These are phyloP conservation scores for Cyberlindnera saturnus DNA, from an alignment of 805 yeast species.

Conservation along the genomic window DNA sequence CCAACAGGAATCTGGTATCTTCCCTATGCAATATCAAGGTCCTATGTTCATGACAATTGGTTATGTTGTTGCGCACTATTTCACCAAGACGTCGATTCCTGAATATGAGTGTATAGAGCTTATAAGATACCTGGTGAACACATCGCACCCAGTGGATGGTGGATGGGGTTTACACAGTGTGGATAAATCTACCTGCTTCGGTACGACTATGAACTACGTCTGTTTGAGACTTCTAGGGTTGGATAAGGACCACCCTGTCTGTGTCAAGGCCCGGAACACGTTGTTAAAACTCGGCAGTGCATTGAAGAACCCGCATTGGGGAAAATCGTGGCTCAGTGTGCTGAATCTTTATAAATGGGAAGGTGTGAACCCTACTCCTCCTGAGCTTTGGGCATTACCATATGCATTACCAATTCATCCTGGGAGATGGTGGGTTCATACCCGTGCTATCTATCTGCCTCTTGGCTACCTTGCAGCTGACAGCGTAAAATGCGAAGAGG, in stretches of 20 bases:
- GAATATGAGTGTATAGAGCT: slow-evolving; percentile 62
- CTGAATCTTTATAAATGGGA: slow-evolving; percentile 86
- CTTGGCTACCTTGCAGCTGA: slow-evolving; percentile 72
- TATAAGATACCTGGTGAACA: slow-evolving; percentile 80
- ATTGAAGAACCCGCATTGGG: slow-evolving; percentile 92
- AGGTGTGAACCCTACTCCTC: slow-evolving; percentile 98
- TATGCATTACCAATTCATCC: slow-evolving; percentile 82
- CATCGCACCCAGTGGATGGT: slow-evolving; percentile 97
- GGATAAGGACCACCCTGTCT: slow-evolving; percentile 65
- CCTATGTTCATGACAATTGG: slow-evolving; percentile 98
- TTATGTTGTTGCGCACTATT: slow-evolving; percentile 67
- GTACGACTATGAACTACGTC: slow-evolving; percentile 85
- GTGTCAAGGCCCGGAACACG: slow-evolving; percentile 68
- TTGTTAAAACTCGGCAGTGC: slow-evolving; percentile 83
- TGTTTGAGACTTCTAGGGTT: slow-evolving; percentile 77
- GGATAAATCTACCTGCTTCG: slow-evolving; percentile 93
- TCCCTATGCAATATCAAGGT: slow-evolving; percentile 92
- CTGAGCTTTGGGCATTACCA: slow-evolving; percentile 89
- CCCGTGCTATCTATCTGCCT: slow-evolving; percentile 85
- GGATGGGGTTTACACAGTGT: slow-evolving; percentile 97
- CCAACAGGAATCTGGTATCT: slow-evolving; percentile 72
- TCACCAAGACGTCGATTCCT: slow-evolving; percentile 62
- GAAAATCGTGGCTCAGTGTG: slow-evolving; percentile 83
- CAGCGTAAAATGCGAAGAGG: slow-evolving; percentile 48
- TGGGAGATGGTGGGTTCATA: slow-evolving; percentile 98